Evolutionary conservation across 148 eudicot species (phyloP), one percentile per base, ranked within the genome.

Genomic region (Rhododendron kiyosumense): DNA sequence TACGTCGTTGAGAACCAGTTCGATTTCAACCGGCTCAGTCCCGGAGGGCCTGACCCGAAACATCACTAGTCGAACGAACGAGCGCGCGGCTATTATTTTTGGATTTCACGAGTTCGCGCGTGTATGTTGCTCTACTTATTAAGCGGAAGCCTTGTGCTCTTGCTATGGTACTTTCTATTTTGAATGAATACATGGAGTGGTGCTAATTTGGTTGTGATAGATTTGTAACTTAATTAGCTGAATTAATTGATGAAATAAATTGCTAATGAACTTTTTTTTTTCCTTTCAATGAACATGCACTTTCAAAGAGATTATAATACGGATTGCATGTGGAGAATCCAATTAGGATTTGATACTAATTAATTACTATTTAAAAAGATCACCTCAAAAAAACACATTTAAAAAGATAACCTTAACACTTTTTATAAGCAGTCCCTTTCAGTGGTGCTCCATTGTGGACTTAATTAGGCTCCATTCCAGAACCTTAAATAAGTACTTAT

Each of bases 1-100:
- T 79, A 77, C 61, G 69, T 81, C 5, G 14, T 61, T 13, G 80
- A 79, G 30, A 86, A 79, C 48, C 83, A 80, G 2, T 83, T 74
- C 82, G 84, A 79, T 10, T 69, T 87, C 12, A 84, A 87, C 73
- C 86, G 93, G 54, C 52, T 87, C 0, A 90, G 87, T 67, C 93
- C 93, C 2, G 93, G 92, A 49, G 93, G 93, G 30, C 93, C 93
- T 20, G 93, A 91, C 65, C 93, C 92, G 7, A 91, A 88, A 74
- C 93, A 91, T 74, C 93, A 91, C 51, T 91, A 90, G 84, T 36
- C 24, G 30, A 2, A 7, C 22, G 14, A 81, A n/a, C n/a, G n/a
- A n/a, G n/a, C n/a, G 26, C 10, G 8, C 4, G 63, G 28, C 7
- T 28, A 28, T 28, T 14, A 3, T 8, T 30, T 30, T 32, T 71